Evolutionary conservation across 2,329 filamentous ascomycete genomes (phyloP).

Genomic region (Trichoderma asperellum): DNA sequence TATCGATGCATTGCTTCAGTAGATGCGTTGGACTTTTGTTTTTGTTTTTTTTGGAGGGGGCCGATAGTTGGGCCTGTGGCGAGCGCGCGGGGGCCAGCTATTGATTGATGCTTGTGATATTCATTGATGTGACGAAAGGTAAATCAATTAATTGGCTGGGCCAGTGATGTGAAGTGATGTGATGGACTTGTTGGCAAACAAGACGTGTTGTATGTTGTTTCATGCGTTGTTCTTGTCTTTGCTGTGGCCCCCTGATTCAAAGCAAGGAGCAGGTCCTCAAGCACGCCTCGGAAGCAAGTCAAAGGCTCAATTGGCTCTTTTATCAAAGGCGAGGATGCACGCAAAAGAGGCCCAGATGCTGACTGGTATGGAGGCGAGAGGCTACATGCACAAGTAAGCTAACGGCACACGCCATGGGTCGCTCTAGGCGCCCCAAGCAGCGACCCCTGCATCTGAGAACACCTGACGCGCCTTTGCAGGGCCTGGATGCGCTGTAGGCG

Average conservation of each 20-base stretch:
- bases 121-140: background rate
- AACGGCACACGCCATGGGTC: background rate
- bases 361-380: background rate
- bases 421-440: slow-evolving; percentile 2
- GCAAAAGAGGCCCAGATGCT: background rate
- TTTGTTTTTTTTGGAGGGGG: background rate
- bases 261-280: background rate
- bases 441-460: slow-evolving; percentile 18
- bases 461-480: slow-evolving; percentile 27
- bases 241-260: background rate
- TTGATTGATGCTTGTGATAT: slow-evolving; percentile 7
- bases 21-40: background rate
- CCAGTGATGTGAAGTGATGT: background rate
- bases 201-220: background rate
- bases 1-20: background rate
- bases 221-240: slow-evolving; percentile 2
- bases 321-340: background rate
- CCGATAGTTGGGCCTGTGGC: slow-evolving; percentile 2
- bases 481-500: slow-evolving; percentile 19
- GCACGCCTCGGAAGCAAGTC: background rate
- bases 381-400: background rate
- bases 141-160: background rate
- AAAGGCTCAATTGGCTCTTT: background rate
- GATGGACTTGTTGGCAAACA: background rate
- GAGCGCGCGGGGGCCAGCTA: slow-evolving; percentile 7